Base-by-base conservation (phyloP, 2,329 filamentous ascomycete genomes). In the Remersonia thermophila region DNA sequence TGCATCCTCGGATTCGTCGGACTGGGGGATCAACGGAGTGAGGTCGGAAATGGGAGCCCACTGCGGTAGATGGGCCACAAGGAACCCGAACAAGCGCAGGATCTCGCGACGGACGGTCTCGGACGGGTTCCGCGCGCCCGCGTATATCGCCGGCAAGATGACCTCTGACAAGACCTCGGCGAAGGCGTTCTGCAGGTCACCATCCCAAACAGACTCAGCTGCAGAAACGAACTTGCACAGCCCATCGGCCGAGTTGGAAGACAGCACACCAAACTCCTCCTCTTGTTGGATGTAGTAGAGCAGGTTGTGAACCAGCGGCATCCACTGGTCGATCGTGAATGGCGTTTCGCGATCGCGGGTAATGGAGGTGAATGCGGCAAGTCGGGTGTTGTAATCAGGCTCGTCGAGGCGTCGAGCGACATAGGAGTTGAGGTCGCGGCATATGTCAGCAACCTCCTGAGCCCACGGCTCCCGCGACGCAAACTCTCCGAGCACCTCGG, bases 71-170 rank as follows among this genome's bases (percentile, higher is more conserved):
- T 69, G 65, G 40, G 77, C 74, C 25, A 95, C 69, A 5, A 96
- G 63, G 54, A 81, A 78, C 13, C 83, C 85, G 50, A 95, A 73
- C 0, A 93, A 73, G 40, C 77, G 71, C 8, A 94, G 63, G 38
- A 84, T 83, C 56, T 98, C 91, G 36, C 80, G 67, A 33, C 91
- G 76, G 17, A 95, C 82, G 11, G 86, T 73, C 52, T 95, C 87
- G 0, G 87, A 93, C 27, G 69, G 58, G 45, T 93, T 83, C 28
- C 78, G 75, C 40, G 83, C 72, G 12, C 87, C 87, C 11, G 70
- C 65, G 47, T 84, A 83, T 13, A 96, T 66, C 8, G 83, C 77
- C 7, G 84, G 81, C 40, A 95, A 57, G 12, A 98, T 55, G 2
- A 82, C 67, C 16, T 65, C 60, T 4, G 68, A 69, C 14, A 93